Percentiles rank a stretch among this genome's conserved stretches.
Evolutionary conservation across 2,329 filamentous ascomycete species (phyloP).

Genomic region (Cyanodermella asteris): DNA sequence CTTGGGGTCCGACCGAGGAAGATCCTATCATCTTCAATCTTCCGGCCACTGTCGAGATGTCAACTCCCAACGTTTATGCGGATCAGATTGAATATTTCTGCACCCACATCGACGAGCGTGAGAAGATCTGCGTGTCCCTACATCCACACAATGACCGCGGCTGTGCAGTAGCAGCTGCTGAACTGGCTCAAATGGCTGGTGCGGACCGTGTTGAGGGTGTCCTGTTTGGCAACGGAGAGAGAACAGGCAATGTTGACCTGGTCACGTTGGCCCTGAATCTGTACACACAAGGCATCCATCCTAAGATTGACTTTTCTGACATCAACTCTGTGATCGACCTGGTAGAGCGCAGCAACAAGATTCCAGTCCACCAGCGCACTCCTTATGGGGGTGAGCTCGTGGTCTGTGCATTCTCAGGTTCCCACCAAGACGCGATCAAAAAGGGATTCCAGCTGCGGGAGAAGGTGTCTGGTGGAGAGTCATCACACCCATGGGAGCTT

Average conservation of each 20-base stretch:
- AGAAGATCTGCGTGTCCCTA: slow-evolving; percentile 72
- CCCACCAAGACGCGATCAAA: slow-evolving; percentile 59
- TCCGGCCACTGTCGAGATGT: slow-evolving; percentile 85
- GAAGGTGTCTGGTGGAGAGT: slow-evolving; percentile 33
- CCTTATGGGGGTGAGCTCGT: slow-evolving; percentile 83
- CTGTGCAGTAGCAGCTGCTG: slow-evolving; percentile 70
- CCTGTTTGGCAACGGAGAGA: slow-evolving; percentile 82
- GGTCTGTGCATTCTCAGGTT: slow-evolving; percentile 79
- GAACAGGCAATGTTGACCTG: slow-evolving; percentile 49
- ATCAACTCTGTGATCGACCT: slow-evolving; percentile 67
- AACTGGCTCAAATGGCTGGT: slow-evolving; percentile 88
- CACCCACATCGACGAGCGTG: slow-evolving; percentile 57
- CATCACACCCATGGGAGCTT: slow-evolving; percentile 56
- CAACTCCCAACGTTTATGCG: slow-evolving; percentile 86
- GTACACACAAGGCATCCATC: slow-evolving; percentile 78
- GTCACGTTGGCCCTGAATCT: slow-evolving; percentile 78
- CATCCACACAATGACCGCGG: slow-evolving; percentile 92
- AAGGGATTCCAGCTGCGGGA: slow-evolving; percentile 44
- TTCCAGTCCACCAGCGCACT: slow-evolving; percentile 62
- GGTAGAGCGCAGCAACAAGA: slow-evolving; percentile 68
- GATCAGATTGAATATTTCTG: slow-evolving; percentile 96
- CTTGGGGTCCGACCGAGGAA: slow-evolving; percentile 64
- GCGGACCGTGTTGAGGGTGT: slow-evolving; percentile 88
- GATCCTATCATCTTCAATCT: slow-evolving; percentile 90
- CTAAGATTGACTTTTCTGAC: slow-evolving; percentile 77